These are phyloP conservation scores for Rubia balearica DNA, from an alignment of 305 asterid species.

Conservation along the genomic window DNA sequence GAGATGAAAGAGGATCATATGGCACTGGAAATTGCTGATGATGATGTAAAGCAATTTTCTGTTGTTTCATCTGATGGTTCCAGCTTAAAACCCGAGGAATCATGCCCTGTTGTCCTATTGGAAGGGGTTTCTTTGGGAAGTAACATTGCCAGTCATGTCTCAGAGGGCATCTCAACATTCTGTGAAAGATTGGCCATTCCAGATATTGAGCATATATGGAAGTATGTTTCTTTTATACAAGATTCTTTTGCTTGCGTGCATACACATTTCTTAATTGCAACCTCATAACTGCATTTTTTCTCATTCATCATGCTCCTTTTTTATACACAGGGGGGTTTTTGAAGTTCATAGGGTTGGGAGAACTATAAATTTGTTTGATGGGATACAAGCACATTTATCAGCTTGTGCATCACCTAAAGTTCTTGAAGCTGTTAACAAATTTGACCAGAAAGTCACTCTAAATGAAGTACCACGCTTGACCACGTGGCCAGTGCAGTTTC, in stretches of 20 bases:
- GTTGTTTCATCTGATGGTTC: constrained; percentile 34
- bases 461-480: constrained; percentile 73
- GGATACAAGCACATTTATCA: constrained; percentile 87
- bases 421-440: constrained; percentile 50
- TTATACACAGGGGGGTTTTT: constrained; percentile 68
- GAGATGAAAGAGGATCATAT: constrained; percentile 44
- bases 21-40: constrained; percentile 27
- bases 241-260: constrained; percentile 13
- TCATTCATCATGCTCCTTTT: background rate
- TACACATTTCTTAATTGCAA: background rate
- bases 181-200: constrained; percentile 54
- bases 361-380: constrained; percentile 45
- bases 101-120: constrained; percentile 22
- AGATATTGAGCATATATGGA: constrained; percentile 74
- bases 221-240: constrained; percentile 43
- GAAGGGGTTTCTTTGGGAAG: constrained; percentile 30
- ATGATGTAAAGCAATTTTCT: constrained; percentile 28
- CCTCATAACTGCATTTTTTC: background rate
- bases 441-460: constrained; percentile 49
- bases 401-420: constrained; percentile 70
- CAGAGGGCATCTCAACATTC: constrained; percentile 32
- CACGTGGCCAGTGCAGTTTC: constrained; percentile 84
- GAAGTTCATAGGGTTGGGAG: constrained; percentile 54
- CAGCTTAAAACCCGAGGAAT: constrained; percentile 36
- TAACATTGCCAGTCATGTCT: constrained; percentile 31